phyloP scores from a whole-genome alignment of 176 grass and related monocot genomes.

The Musa itinerans region DNA sequence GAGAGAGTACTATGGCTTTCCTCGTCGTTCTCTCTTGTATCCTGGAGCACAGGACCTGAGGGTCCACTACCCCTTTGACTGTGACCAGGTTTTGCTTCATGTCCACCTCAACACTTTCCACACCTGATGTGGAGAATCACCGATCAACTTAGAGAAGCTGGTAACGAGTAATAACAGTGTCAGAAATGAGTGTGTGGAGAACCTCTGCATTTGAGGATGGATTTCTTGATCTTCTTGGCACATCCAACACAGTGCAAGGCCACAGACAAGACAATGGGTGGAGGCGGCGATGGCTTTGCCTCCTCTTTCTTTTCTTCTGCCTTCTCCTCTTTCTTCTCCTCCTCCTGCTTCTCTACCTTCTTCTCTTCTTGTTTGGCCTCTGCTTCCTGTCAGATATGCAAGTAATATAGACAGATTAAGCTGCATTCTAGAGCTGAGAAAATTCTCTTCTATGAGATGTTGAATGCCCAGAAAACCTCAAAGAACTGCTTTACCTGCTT shows the following conservation, averaged over 20 bases:
- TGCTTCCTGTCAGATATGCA: constrained; percentile 13
- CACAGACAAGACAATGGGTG: constrained; percentile 39
- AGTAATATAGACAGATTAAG: neutral
- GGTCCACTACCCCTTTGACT: constrained; percentile 69
- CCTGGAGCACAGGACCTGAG: constrained; percentile 45
- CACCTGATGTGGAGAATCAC: constrained; percentile 26
- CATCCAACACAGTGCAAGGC: constrained; percentile 80
- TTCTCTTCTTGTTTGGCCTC: constrained; percentile 12
- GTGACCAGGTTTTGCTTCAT: constrained; percentile 58
- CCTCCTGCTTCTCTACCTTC: constrained; percentile 1
- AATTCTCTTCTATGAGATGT: too few species aligned
- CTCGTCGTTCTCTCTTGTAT: constrained; percentile 60
- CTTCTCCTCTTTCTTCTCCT: constrained; percentile 16
- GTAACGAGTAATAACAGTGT: too few species aligned
- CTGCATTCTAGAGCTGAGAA: neutral
- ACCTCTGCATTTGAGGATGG: constrained; percentile 62
- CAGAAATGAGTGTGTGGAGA: too few species aligned
- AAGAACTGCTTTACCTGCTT: neutral
- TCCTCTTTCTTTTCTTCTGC: constrained; percentile 9
- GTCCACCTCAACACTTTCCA: constrained; percentile 52
- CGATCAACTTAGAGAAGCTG: neutral
- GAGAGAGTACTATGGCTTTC: constrained; percentile 47
- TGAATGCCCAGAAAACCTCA: neutral
- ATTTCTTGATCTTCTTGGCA: constrained; percentile 55
- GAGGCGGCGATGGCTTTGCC: constrained; percentile 16